Conservation (phyloP, 2,329 filamentous ascomycete species). For the Fusarium algeriense region DNA sequence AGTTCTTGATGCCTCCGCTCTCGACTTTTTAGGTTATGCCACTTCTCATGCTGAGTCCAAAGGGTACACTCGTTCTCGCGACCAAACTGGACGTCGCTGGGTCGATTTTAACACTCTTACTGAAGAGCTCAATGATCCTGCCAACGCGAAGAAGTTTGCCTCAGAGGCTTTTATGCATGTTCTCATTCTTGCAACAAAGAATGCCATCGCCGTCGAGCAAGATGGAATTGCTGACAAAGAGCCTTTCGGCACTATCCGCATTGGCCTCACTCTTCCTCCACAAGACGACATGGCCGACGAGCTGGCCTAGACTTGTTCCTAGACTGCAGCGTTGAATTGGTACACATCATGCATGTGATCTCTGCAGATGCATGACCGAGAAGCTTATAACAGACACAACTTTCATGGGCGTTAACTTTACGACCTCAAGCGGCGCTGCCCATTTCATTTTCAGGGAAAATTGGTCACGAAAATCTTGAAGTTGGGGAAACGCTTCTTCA, state of each 20-base stretch:
- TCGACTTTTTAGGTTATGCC: slow-evolving; percentile 61
- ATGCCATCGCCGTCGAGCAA: slow-evolving; percentile 73
- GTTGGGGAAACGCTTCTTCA: slow-evolving; percentile 11
- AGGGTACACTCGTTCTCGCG: slow-evolving; percentile 50
- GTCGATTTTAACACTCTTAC: slow-evolving; percentile 79
- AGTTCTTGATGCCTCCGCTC: slow-evolving; percentile 59
- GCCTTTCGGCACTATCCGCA: slow-evolving; percentile 62
- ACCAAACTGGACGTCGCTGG: slow-evolving; percentile 55
- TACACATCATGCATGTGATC: slow-evolving; percentile 11
- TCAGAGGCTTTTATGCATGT: slow-evolving; percentile 83
- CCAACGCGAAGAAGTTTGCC: slow-evolving; percentile 69
- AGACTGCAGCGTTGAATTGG: neutral
- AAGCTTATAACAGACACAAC: slow-evolving; percentile 3
- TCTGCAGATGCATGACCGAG: neutral
- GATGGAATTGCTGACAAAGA: slow-evolving; percentile 52
- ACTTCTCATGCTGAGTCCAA: slow-evolving; percentile 52
- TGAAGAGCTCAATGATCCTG: slow-evolving; percentile 73
- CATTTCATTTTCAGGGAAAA: slow-evolving; percentile 15
- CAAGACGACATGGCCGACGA: slow-evolving; percentile 40
- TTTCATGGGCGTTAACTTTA: slow-evolving; percentile 6
- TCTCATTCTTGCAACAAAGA: slow-evolving; percentile 76
- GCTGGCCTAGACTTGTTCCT: slow-evolving; percentile 25
- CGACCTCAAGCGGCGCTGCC: neutral
- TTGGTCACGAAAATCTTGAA: slow-evolving; percentile 6
- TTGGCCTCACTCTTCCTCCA: slow-evolving; percentile 54